Conservation (phyloP, 192 early-diverging fungal species). For the Entophlyctis luteolus region DNA sequence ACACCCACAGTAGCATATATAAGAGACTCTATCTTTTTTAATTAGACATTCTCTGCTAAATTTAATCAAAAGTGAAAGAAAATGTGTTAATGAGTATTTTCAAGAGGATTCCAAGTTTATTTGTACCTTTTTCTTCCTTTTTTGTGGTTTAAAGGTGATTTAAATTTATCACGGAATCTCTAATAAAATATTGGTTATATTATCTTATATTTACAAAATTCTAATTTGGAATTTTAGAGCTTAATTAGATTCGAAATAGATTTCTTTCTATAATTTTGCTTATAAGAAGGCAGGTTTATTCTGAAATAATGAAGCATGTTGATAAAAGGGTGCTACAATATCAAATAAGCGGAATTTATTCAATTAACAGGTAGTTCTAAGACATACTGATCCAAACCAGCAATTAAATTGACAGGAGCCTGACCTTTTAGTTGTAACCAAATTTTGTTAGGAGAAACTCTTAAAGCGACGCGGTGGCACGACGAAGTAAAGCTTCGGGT, state of each 20-base stretch:
- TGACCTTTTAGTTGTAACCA: neutral
- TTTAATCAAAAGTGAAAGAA: neutral
- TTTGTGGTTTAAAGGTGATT: neutral
- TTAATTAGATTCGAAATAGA: neutral
- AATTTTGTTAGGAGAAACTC: slow-evolving; percentile 17
- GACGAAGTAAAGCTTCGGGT: neutral
- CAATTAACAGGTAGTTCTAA: slow-evolving; percentile 21
- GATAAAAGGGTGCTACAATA: neutral
- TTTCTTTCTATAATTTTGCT: neutral
- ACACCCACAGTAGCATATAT: too few relatives aligned
- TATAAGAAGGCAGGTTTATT: too few relatives aligned
- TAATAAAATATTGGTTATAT: neutral
- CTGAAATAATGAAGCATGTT: too few relatives aligned
- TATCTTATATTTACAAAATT: neutral
- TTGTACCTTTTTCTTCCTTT: neutral
- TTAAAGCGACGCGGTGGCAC: neutral
- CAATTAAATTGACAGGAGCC: neutral
- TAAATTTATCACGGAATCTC: too few relatives aligned
- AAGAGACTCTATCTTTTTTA: neutral
- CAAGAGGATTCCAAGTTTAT: neutral
- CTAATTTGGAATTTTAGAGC: neutral
- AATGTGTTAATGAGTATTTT: neutral
- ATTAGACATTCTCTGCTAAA: neutral
- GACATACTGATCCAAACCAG: slow-evolving; percentile 23
- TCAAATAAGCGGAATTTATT: neutral